These are phyloP conservation scores for Exophiala phaeomuriformis DNA, from an alignment of 2,329 filamentous ascomycete species.

Conservation along the genomic window DNA sequence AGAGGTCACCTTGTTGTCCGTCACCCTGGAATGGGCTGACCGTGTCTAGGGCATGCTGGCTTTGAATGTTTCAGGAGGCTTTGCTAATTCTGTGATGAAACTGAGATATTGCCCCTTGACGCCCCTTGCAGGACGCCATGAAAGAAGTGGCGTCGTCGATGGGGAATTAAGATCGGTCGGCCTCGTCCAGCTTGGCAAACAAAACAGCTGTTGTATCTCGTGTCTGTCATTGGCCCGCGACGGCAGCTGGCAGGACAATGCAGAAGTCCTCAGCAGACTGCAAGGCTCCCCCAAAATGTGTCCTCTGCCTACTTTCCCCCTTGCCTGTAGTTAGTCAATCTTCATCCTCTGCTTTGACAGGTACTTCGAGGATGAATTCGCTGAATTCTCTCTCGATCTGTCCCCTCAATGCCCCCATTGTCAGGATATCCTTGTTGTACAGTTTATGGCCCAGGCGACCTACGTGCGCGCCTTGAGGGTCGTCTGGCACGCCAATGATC, in stretches of 20 bases:
- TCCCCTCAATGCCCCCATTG: slow-evolving; percentile 40
- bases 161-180: not conserved
- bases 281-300: too few relatives aligned
- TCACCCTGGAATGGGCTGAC: too few relatives aligned
- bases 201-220: not conserved
- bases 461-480: slow-evolving; percentile 33
- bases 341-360: slow-evolving; percentile 9
- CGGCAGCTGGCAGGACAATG: too few relatives aligned
- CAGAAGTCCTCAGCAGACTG: too few relatives aligned
- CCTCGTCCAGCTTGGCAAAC: not conserved
- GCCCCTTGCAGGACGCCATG: not conserved
- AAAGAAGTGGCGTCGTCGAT: not conserved
- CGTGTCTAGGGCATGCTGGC: not conserved
- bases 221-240: not conserved
- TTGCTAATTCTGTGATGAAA: not conserved
- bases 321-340: not conserved
- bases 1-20: too few relatives aligned
- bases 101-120: not conserved
- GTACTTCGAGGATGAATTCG: slow-evolving; percentile 7
- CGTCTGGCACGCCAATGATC: slow-evolving; percentile 36
- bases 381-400: slow-evolving; percentile 32
- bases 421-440: slow-evolving; percentile 40
- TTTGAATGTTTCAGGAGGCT: not conserved
- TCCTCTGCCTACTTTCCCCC: not conserved
- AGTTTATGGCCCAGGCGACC: slow-evolving; percentile 31